phyloP scores from a whole-genome alignment of 306 rosid genomes.

The Glycine soja region DNA sequence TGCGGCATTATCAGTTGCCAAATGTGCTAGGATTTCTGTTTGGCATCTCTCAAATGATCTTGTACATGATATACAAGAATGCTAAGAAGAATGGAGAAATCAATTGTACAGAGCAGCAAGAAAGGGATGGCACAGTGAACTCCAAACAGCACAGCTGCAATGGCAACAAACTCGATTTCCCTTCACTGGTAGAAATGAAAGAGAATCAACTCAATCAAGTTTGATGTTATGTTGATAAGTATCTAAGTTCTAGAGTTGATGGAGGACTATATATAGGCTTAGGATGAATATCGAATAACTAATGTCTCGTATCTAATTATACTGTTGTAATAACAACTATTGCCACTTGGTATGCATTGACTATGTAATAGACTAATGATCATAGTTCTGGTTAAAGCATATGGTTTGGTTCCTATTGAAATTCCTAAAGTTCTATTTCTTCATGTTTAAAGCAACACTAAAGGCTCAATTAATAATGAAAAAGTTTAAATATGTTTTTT shows the following conservation, averaged over 20 bases:
- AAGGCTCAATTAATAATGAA: neutral
- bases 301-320: conserved; percentile 22
- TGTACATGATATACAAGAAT: conserved; percentile 61
- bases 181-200: conserved; percentile 50
- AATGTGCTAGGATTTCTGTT: conserved; percentile 70
- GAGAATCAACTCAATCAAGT: conserved; percentile 37
- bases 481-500: too few species aligned
- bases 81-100: conserved; percentile 24
- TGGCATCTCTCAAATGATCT: conserved; percentile 63
- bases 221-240: conserved; percentile 13
- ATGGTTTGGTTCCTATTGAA: neutral
- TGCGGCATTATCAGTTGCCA: conserved; percentile 57
- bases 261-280: conserved; percentile 31
- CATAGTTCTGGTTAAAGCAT: conserved; percentile 17
- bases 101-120: conserved; percentile 16
- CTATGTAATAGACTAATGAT: conserved; percentile 36
- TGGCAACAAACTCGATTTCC: conserved; percentile 28
- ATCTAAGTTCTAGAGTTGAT: neutral
- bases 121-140: conserved; percentile 11
- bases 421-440: conserved; percentile 1
- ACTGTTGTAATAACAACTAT: conserved; percentile 12
- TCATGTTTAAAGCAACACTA: neutral
- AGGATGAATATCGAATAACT: conserved; percentile 42
- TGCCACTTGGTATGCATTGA: conserved; percentile 33
- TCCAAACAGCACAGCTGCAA: conserved; percentile 26